Conservation (phyloP, 1,139 yeast genomes). For the Yamadazyma taylorii region DNA sequence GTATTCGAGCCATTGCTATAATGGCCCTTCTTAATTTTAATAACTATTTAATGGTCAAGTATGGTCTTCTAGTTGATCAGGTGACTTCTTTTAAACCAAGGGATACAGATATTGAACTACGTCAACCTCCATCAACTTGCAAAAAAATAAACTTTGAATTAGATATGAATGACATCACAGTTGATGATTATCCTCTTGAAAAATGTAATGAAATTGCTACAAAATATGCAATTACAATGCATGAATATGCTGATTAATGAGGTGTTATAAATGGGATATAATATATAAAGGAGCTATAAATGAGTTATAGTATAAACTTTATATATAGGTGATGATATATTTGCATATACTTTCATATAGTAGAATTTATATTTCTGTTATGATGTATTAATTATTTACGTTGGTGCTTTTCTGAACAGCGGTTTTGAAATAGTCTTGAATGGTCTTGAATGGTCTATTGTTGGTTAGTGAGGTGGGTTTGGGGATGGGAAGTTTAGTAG, state of each 20-base stretch:
- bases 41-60: constrained; percentile 20
- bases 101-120: constrained; percentile 27
- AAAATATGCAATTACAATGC: constrained; percentile 13
- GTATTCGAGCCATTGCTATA: constrained; percentile 21
- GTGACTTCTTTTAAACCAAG: constrained; percentile 26
- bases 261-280: too few relatives aligned
- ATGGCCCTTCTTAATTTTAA: constrained; percentile 24
- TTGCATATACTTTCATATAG: too few relatives aligned
- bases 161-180: constrained; percentile 9
- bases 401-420: too few relatives aligned
- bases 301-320: not conserved
- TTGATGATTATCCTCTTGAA: not conserved
- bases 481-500: too few relatives aligned
- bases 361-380: too few relatives aligned
- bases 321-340: too few relatives aligned
- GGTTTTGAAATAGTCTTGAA: too few relatives aligned
- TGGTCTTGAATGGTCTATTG: too few relatives aligned
- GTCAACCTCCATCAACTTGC: constrained; percentile 20
- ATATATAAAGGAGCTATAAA: not conserved
- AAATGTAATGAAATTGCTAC: constrained; percentile 11
- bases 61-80: constrained; percentile 21
- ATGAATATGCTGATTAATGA: constrained; percentile 10
- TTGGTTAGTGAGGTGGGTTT: too few relatives aligned
- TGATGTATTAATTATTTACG: too few relatives aligned
- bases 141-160: constrained; percentile 10